phyloP scores from a whole-genome alignment of 345 rosid species.

The Anastatica hierochuntica region DNA sequence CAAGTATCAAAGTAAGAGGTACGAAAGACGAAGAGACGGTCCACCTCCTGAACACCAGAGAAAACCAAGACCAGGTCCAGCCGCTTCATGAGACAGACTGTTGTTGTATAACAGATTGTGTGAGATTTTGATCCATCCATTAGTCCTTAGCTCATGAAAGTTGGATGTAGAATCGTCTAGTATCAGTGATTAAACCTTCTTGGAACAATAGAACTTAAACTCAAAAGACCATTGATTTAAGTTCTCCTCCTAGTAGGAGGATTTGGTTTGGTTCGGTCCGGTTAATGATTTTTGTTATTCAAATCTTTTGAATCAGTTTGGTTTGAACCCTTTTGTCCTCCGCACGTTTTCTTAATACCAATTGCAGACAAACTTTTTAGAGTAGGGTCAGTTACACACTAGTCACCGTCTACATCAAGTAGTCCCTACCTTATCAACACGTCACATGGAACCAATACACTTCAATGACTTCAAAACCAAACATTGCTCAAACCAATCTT shows the following conservation, averaged over 20 bases:
- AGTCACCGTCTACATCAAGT: constrained; percentile 17
- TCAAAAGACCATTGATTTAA: too few relatives aligned
- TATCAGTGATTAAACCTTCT: too few relatives aligned
- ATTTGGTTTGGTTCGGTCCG: too few relatives aligned
- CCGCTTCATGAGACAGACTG: constrained; percentile 13
- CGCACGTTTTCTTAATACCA: too few relatives aligned
- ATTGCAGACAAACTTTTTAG: too few relatives aligned
- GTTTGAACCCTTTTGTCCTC: background rate
- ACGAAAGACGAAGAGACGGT: constrained; percentile 78
- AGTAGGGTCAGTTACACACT: constrained; percentile 21
- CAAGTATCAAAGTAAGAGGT: constrained; percentile 53
- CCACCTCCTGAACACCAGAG: constrained; percentile 63
- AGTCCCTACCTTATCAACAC: constrained; percentile 26
- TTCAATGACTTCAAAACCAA: constrained; percentile 15
- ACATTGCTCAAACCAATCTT: background rate
- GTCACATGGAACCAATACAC: constrained; percentile 10
- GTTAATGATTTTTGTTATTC: too few relatives aligned
- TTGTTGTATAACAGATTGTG: background rate
- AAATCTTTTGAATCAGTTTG: constrained; percentile 10
- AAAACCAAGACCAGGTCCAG: constrained; percentile 47
- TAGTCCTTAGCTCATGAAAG: constrained; percentile 12
- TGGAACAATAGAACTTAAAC: too few relatives aligned
- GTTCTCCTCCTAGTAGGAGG: too few relatives aligned
- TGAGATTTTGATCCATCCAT: constrained; percentile 14
- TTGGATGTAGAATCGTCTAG: constrained; percentile 7